phyloP scores from a whole-genome alignment of 495 filamentous ascomycete genomes.

The Penicillium fimorum region DNA sequence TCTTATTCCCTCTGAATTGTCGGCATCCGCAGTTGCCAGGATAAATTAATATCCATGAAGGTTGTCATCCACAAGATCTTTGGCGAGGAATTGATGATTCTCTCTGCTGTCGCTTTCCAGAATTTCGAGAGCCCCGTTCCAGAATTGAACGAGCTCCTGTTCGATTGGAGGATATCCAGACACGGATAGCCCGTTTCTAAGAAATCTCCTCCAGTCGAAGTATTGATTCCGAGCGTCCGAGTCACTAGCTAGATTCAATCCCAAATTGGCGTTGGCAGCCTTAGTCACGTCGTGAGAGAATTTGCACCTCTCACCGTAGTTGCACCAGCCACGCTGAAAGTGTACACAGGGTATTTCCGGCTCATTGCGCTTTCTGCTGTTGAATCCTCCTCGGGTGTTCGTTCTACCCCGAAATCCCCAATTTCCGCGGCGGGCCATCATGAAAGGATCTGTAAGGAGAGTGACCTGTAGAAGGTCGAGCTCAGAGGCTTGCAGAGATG shows the following conservation, averaged over 20 bases:
- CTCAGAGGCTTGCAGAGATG: too few relatives aligned
- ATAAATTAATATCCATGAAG: slow-evolving; percentile 12
- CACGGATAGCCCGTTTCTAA: background rate
- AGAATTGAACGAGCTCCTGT: slow-evolving; percentile 12
- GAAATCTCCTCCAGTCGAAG: slow-evolving; percentile 14
- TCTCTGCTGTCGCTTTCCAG: slow-evolving; percentile 15
- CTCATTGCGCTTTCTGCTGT: slow-evolving; percentile 8
- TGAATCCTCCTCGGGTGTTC: slow-evolving; percentile 8
- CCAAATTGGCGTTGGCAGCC: slow-evolving; percentile 5
- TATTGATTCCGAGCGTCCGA: slow-evolving; percentile 15
- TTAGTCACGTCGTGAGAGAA: slow-evolving; percentile 12
- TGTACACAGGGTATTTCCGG: slow-evolving; percentile 2
- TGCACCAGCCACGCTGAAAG: slow-evolving; percentile 16
- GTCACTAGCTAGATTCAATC: background rate
- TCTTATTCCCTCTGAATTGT: background rate
- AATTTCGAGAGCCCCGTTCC: slow-evolving; percentile 18
- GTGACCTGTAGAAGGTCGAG: too few relatives aligned
- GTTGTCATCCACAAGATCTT: slow-evolving; percentile 17
- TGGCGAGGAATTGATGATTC: slow-evolving; percentile 15
- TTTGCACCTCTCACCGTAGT: slow-evolving; percentile 13
- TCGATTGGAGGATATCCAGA: slow-evolving; percentile 1
- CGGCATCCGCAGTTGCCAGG: slow-evolving; percentile 13
- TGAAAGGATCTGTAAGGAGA: too few relatives aligned
- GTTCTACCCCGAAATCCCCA: slow-evolving; percentile 11
- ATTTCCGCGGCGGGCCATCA: slow-evolving; percentile 6